Base-by-base conservation (phyloP, 2,329 filamentous ascomycete genomes). In the Calonectria hongkongensis region DNA sequence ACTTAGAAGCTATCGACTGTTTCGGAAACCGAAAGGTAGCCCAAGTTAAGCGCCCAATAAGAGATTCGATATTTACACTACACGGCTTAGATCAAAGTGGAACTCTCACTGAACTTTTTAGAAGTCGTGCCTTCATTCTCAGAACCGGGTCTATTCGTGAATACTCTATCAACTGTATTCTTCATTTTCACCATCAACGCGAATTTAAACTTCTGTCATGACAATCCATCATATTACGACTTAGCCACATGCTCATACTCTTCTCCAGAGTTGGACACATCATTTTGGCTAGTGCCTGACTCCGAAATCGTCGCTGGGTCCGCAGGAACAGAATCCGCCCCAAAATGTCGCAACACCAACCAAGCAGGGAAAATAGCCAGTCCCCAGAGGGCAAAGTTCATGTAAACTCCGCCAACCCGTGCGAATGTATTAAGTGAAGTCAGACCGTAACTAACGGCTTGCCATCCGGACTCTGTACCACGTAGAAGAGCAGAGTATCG, bases 401-500 rank as follows among this genome's bases (percentile, higher is more conserved):
- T 84, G 79, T 95, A 95, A 0, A 94, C 87, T 18, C 87, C 91
- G 3, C 92, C 93, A 3, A 94, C 88, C 85, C 2, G 89, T 92
- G 81, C 95, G 92, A 7, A 94, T 81, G 0, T 85, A 83, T 60
- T 12, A 94, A 76, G 3, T 15, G 91, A 92, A 10, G 89, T 90
- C 0, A 94, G 82, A 0, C 93, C 93, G 72, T 95, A 95, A 78
- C 92, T 93, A 18, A 95, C 83, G 8, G 93, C 93, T 80, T 95
- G 93, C 84, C 92, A 93, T 0, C 92, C 93, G 1, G 92, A 94
- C 82, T 95, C 93, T 0, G 92, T 93, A 1, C 92, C 93, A 68
- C 93, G 87, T 3, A 95, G 85, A 15, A 95, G 82, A 0, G 92
- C 92, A 0, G 93, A 89, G 78, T 93, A 92, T 0, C 93, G 89